These are phyloP conservation scores for Colletotrichum melonis DNA, from an alignment of 2,329 filamentous ascomycete species.

Conservation along the genomic window DNA sequence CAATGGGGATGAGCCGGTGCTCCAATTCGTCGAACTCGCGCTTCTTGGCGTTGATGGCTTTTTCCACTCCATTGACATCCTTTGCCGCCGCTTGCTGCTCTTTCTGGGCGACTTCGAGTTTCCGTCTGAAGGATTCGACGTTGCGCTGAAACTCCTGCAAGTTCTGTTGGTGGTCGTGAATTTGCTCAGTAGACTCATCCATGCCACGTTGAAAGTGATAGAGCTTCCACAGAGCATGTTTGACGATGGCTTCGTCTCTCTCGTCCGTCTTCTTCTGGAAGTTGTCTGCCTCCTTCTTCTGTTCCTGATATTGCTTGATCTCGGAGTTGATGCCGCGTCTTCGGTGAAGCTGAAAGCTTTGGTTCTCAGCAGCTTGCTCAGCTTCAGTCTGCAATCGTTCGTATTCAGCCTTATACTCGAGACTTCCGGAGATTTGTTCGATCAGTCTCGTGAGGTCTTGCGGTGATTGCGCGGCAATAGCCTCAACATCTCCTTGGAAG, in stretches of 20 bases:
- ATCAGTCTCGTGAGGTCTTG: constrained; percentile 94
- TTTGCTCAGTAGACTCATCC: constrained; percentile 89
- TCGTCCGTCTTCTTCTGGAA: constrained; percentile 93
- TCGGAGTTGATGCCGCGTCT: constrained; percentile 96
- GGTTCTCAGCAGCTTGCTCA: constrained; percentile 88
- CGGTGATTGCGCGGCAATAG: constrained; percentile 93
- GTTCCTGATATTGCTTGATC: constrained; percentile 97
- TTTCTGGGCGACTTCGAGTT: constrained; percentile 82
- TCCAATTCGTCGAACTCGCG: constrained; percentile 88
- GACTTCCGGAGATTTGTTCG: constrained; percentile 95
- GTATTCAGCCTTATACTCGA: constrained; percentile 95
- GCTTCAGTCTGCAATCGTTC: constrained; percentile 88
- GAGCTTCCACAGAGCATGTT: constrained; percentile 95
- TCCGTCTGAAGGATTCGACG: constrained; percentile 84
- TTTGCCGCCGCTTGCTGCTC: constrained; percentile 83
- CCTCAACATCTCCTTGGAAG: constrained; percentile 97
- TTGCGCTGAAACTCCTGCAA: constrained; percentile 92
- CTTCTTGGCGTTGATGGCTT: constrained; percentile 85
- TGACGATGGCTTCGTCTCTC: constrained; percentile 89
- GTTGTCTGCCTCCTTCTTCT: constrained; percentile 94
- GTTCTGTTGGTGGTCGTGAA: constrained; percentile 93
- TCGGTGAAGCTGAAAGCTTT: constrained; percentile 87
- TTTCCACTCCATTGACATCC: constrained; percentile 85
- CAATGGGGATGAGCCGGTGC: constrained; percentile 86
- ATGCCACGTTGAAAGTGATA: constrained; percentile 95